These are phyloP conservation scores for Euphorbia tirucalli DNA, from an alignment of 345 rosid species.

Conservation along the genomic window DNA sequence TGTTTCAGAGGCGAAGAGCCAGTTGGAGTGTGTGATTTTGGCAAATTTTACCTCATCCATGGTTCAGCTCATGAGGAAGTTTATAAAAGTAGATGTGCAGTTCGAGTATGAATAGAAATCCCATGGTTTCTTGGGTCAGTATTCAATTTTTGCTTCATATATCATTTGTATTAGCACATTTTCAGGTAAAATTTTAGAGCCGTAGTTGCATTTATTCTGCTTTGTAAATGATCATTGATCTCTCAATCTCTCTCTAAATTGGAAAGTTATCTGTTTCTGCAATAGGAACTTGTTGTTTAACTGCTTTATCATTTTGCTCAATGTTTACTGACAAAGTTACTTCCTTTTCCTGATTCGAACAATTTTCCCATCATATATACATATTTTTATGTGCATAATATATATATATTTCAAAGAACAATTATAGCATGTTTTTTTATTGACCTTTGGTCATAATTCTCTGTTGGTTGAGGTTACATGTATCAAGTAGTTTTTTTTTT, in stretches of 20 bases:
- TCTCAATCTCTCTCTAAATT: conserved; percentile 16
- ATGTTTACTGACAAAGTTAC: too few species aligned
- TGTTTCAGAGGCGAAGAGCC: conserved; percentile 67
- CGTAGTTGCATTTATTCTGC: background rate
- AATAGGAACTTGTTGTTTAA: conserved; percentile 9
- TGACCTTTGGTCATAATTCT: too few species aligned
- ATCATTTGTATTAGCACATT: conserved; percentile 18
- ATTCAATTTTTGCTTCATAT: conserved; percentile 18
- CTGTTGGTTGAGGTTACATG: too few species aligned
- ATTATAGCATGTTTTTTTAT: too few species aligned
- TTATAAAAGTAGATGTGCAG: conserved; percentile 65
- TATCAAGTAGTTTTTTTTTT: too few species aligned
- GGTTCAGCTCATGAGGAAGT: conserved; percentile 75
- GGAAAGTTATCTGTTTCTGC: conserved; percentile 1
- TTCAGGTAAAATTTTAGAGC: conserved; percentile 16
- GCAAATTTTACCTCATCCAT: conserved; percentile 67
- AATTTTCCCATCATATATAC: too few species aligned
- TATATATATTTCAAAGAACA: too few species aligned
- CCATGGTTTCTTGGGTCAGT: conserved; percentile 12
- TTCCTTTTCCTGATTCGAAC: too few species aligned
- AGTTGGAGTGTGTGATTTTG: conserved; percentile 59
- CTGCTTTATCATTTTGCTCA: too few species aligned
- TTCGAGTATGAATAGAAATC: conserved; percentile 54
- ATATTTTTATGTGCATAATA: too few species aligned
- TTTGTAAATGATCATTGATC: conserved; percentile 20